Base-by-base conservation (phyloP, 371 early-diverging fungal genomes). In the Dinochytrium kinnereticum region DNA sequence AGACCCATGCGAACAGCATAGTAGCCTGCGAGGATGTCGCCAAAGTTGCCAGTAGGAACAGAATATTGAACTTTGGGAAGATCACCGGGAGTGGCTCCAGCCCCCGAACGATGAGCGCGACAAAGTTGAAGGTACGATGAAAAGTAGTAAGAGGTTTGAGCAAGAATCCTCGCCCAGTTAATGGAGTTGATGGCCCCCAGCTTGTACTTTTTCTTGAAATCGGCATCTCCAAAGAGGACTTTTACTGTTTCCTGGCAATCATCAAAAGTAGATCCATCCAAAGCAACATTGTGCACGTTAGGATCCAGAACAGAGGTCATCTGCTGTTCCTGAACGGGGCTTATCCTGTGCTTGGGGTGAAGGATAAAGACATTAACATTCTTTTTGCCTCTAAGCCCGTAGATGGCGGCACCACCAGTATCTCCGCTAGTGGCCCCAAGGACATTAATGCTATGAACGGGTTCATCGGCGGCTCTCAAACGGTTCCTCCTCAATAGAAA, bases 21-120 rank as follows among this genome's bases (percentile, higher is more conserved):
- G 84, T 91, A 95, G 7, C 98, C 98, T 24, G 98, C 97, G 67
- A 98, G 87, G 55, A 97, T 88, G 75, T 98, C 98, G 76, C 98
- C 98, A 91, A 98, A 98, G 89, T 98, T 98, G 53, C 98, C 98
- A n/a, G 98, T 95, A 31, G 98, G 98, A 33, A 98, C 98, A 37
- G 91, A 89, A 83, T 90, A 98, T 70, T 90, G 89, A 64, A 96
- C 81, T 51, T 87, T 80, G 34, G 90, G 72, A 65, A 72, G 53
- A 19, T 69, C 72, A 24, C 83, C 51, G 30, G 40, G 34, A 5
- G 61, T 61, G 13, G 61, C 61, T 13, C 61, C 61, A 15, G 3
- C 31, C 34, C 26, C 7, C 61, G 3, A 34, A 10, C 2, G 30
- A 34, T 61, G 61, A 17, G 31, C 10, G 3, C 34, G 3, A 36